Conservation (phyloP, 352 stramenopile genomes). For the Phytopythium aichiense region DNA sequence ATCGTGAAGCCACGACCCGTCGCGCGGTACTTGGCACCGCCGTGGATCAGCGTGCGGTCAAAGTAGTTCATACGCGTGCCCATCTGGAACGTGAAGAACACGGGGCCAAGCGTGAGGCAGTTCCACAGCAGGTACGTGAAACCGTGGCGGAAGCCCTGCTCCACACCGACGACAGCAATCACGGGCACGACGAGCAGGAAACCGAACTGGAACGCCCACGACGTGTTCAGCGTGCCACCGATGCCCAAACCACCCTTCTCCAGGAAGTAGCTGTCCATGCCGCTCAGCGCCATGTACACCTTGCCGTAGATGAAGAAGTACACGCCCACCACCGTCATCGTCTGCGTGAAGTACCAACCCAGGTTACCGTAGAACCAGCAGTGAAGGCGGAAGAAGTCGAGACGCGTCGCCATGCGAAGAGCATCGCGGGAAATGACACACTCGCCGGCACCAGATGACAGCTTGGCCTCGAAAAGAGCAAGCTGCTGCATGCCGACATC, state of each 20-base stretch:
- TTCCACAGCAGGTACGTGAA: constrained; percentile 93
- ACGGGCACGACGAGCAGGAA: constrained; percentile 96
- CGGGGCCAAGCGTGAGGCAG: constrained; percentile 95
- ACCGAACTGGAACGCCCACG: constrained; percentile 94
- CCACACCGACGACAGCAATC: constrained; percentile 96
- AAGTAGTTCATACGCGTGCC: constrained; percentile 99
- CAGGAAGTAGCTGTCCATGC: constrained; percentile 90
- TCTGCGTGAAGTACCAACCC: constrained; percentile 98
- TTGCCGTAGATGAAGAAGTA: constrained; percentile 98
- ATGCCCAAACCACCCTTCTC: constrained; percentile 91
- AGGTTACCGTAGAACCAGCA: constrained; percentile 99
- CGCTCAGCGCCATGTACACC: constrained; percentile 93
- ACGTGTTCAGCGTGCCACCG: constrained; percentile 94
- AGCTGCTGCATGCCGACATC: constrained; percentile 99
- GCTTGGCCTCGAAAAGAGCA: constrained; percentile 97
- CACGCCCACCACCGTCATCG: constrained; percentile 97
- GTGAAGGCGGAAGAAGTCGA: constrained; percentile 97
- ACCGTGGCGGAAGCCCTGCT: constrained; percentile 94
- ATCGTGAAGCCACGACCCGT: constrained; percentile 99
- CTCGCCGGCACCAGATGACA: constrained; percentile 95
- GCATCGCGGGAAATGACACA: constrained; percentile 97
- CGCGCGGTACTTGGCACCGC: constrained; percentile 96
- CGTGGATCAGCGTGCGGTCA: constrained; percentile 96
- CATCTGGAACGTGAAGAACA: constrained; percentile 99
- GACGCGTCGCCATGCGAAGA: constrained; percentile 91